These are phyloP conservation scores for Auxenochlorella pyrenoidosa DNA, from an alignment of 139 green algal genomes.

Conservation along the genomic window DNA sequence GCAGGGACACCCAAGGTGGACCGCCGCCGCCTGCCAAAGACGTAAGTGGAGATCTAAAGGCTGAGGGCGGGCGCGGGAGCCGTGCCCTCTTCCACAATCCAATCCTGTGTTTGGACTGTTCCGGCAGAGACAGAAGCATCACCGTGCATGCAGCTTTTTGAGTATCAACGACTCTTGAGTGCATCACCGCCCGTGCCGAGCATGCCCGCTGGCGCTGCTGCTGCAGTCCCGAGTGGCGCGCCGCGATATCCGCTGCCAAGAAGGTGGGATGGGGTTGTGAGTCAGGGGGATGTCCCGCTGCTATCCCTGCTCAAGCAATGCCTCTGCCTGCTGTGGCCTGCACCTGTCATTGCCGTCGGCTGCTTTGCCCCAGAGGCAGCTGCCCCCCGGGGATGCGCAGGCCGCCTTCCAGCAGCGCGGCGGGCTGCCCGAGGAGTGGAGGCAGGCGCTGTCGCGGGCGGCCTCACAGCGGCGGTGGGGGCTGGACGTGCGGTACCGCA, in stretches of 20 bases:
- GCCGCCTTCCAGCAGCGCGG: neutral
- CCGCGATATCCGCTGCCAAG: neutral
- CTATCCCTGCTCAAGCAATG: too few species aligned
- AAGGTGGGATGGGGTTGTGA: neutral
- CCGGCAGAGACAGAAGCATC: too few species aligned
- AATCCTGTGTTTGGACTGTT: too few species aligned
- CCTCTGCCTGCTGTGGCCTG: neutral
- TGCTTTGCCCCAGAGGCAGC: too few species aligned
- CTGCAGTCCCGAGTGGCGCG: constrained; percentile 5
- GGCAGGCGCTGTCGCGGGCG: neutral
- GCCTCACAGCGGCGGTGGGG: neutral
- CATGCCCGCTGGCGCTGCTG: neutral
- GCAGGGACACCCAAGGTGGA: neutral
- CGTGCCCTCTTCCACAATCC: too few species aligned
- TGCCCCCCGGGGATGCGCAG: too few species aligned
- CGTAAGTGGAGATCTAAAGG: neutral
- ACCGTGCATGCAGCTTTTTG: too few species aligned
- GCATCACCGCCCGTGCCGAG: neutral
- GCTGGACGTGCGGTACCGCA: constrained; percentile 30
- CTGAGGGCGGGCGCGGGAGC: too few species aligned
- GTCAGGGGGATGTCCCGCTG: too few species aligned
- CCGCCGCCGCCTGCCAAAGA: constrained; percentile 5
- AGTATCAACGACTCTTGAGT: too few species aligned
- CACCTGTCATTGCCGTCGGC: too few species aligned
- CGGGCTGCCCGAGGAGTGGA: neutral